Evolutionary conservation across 805 yeast species (phyloP).

Genomic region (Ogataea trehaloabstinens): DNA sequence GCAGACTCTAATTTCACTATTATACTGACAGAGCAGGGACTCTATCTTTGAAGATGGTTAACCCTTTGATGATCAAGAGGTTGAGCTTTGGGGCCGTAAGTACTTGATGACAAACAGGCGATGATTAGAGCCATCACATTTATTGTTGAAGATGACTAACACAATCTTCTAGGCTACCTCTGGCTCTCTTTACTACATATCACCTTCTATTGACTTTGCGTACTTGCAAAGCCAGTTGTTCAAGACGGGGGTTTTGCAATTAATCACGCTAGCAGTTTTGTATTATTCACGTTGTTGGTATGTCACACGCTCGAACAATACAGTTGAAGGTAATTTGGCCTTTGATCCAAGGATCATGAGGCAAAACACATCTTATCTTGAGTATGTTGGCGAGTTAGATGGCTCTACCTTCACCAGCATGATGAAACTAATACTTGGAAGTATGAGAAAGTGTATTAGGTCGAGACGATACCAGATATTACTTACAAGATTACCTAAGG

Average conservation of each 20-base stretch:
- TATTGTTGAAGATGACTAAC: too few species aligned
- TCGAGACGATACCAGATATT: constrained; percentile 15
- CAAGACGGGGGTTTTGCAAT: constrained; percentile 11
- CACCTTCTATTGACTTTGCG: constrained; percentile 13
- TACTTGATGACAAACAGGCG: too few species aligned
- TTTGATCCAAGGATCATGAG: not conserved
- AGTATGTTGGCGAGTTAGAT: constrained; percentile 5
- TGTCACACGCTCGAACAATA: not conserved
- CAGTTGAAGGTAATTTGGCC: not conserved
- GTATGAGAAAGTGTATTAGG: constrained; percentile 14
- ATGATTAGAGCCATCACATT: too few species aligned
- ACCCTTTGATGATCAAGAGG: too few species aligned
- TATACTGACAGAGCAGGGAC: too few species aligned
- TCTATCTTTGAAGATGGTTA: too few species aligned
- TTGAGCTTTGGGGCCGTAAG: too few species aligned
- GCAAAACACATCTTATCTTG: constrained; percentile 3
- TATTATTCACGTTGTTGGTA: constrained; percentile 10
- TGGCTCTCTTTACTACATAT: constrained; percentile 19
- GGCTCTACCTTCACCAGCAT: constrained; percentile 8
- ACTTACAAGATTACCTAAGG: constrained; percentile 9
- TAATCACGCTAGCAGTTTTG: constrained; percentile 9
- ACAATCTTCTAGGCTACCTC: constrained; percentile 12
- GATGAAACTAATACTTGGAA: constrained; percentile 10
- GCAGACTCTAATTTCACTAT: too few species aligned
- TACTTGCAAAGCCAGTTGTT: constrained; percentile 8